Evolutionary conservation across 805 yeast genomes (phyloP).

Genomic region (Myxozyma vanderwaltii): DNA sequence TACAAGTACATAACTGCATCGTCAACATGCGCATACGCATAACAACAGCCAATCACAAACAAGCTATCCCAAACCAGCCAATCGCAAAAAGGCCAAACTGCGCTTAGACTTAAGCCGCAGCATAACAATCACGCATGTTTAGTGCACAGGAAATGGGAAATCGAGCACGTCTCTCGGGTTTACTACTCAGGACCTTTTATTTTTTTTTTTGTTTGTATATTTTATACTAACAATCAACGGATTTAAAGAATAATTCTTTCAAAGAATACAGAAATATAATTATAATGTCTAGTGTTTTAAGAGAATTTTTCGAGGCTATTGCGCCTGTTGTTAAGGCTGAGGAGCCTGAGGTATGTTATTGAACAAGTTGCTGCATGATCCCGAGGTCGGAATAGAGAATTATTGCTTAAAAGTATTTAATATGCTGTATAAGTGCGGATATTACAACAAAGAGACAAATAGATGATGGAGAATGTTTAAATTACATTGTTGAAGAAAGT

Average conservation of each 20-base stretch:
- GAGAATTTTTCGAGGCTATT: conserved; percentile 28
- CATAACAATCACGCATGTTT: neutral
- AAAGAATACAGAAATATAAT: neutral
- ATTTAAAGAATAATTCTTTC: neutral
- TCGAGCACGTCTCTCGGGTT: neutral
- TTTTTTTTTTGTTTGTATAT: neutral
- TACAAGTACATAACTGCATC: neutral
- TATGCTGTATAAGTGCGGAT: too few relatives aligned
- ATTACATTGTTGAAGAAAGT: too few relatives aligned
- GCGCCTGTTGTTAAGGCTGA: conserved; percentile 33
- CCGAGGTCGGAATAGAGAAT: neutral
- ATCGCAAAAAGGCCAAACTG: neutral
- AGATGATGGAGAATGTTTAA: too few relatives aligned
- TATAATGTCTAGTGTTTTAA: conserved; percentile 13
- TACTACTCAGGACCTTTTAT: too few relatives aligned
- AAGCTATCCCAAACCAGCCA: neutral
- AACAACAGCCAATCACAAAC: neutral
- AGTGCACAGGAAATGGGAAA: neutral
- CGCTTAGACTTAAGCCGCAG: neutral
- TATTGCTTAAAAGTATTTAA: neutral
- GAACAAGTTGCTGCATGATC: neutral
- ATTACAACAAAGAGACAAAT: too few relatives aligned
- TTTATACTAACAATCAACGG: neutral
- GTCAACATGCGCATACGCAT: neutral
- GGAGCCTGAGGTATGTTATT: conserved; percentile 30